A percentile compares a stretch with the other conserved stretches of the same genome.
Conservation (phyloP, 768 basidiomycete genomes). For the Pisolithus marmoratus region DNA sequence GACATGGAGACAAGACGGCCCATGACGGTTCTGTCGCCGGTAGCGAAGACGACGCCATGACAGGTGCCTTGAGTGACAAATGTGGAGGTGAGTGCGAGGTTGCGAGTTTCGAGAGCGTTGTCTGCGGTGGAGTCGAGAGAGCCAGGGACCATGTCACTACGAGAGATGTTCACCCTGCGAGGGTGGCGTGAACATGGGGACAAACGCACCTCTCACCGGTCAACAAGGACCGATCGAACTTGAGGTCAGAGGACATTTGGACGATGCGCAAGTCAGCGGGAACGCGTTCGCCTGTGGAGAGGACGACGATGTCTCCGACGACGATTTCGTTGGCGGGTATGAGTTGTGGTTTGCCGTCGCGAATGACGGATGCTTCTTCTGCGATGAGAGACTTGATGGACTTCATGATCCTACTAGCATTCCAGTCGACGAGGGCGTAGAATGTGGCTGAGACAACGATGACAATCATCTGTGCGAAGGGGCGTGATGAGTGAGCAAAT, state of each 20-base stretch:
- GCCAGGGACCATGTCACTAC: slow-evolving; percentile 39
- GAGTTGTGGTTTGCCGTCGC: slow-evolving; percentile 43
- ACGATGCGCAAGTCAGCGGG: slow-evolving; percentile 57
- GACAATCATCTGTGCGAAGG: slow-evolving; percentile 34
- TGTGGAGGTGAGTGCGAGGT: slow-evolving; percentile 44
- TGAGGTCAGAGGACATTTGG: slow-evolving; percentile 44
- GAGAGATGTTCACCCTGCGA: background rate
- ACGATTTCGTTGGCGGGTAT: slow-evolving; percentile 51
- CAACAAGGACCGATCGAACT: slow-evolving; percentile 48
- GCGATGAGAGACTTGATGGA: slow-evolving; percentile 57
- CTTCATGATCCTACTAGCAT: slow-evolving; percentile 45
- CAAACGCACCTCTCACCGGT: slow-evolving; percentile 40
- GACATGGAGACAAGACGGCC: slow-evolving; percentile 54
- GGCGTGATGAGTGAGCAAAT: background rate
- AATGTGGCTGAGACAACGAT: slow-evolving; percentile 38
- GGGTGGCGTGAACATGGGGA: background rate
- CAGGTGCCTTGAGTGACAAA: slow-evolving; percentile 38
- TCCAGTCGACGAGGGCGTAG: slow-evolving; percentile 48
- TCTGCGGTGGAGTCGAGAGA: slow-evolving; percentile 42
- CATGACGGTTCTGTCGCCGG: slow-evolving; percentile 41
- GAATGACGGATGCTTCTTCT: slow-evolving; percentile 49
- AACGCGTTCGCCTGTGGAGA: slow-evolving; percentile 50
- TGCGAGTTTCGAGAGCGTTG: slow-evolving; percentile 44
- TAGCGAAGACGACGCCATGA: slow-evolving; percentile 37
- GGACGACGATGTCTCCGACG: slow-evolving; percentile 50